Evolutionary conservation across 192 early-diverging fungal genomes (phyloP).

Genomic region (Gonapodya sp.): DNA sequence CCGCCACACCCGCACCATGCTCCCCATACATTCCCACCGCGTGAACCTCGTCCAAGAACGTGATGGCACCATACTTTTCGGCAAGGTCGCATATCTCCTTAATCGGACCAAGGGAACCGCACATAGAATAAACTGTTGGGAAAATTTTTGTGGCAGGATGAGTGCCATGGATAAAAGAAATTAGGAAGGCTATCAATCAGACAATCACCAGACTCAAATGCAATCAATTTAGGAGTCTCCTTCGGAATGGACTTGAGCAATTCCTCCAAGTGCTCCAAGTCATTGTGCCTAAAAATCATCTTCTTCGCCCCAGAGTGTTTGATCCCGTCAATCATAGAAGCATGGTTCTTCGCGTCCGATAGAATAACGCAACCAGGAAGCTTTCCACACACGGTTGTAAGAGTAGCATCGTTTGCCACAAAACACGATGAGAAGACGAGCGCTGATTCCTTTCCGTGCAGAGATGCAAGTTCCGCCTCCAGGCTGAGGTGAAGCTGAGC

Average conservation of each 20-base stretch:
- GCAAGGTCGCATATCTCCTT: constrained; percentile 80
- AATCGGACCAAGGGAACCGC: constrained; percentile 85
- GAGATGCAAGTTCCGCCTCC: constrained; percentile 79
- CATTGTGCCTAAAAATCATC: constrained; percentile 89
- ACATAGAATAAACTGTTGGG: constrained; percentile 83
- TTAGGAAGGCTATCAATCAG: not conserved
- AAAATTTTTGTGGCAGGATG: not conserved
- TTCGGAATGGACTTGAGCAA: constrained; percentile 70
- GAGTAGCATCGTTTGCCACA: constrained; percentile 95
- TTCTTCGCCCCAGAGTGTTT: constrained; percentile 78
- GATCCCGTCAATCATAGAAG: constrained; percentile 99
- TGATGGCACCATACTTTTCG: constrained; percentile 91
- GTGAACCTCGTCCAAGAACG: constrained; percentile 94
- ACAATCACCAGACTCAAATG: constrained; percentile 65
- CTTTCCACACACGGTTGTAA: constrained; percentile 77
- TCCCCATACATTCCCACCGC: constrained; percentile 99
- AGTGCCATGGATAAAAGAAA: not conserved
- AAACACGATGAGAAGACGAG: constrained; percentile 96
- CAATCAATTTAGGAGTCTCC: constrained; percentile 85
- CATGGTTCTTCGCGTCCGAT: constrained; percentile 89
- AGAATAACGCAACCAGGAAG: constrained; percentile 90
- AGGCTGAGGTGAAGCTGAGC: constrained; percentile 86
- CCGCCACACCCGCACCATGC: constrained; percentile 86
- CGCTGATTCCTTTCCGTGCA: constrained; percentile 86
- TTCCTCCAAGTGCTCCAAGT: constrained; percentile 77